These are phyloP conservation scores for Inga laurina DNA, from an alignment of 306 rosid species.

Conservation along the genomic window DNA sequence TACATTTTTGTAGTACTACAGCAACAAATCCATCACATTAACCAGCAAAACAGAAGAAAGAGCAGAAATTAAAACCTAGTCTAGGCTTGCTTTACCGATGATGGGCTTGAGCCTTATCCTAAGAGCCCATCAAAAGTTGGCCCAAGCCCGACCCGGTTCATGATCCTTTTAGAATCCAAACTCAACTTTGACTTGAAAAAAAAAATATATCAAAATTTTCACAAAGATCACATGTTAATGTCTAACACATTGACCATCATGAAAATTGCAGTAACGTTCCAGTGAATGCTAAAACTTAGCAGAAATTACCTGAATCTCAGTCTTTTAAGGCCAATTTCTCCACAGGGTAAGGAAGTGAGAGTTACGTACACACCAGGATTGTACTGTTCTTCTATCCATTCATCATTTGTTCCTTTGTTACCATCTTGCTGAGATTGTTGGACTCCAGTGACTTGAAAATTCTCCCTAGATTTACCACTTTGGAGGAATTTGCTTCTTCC, in stretches of 20 bases:
- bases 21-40: not conserved
- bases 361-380: constrained; percentile 80
- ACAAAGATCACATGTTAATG: no score
- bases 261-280: not conserved
- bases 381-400: constrained; percentile 78
- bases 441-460: constrained; percentile 26
- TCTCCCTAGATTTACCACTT: constrained; percentile 33
- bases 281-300: not conserved
- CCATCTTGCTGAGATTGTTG: constrained; percentile 46
- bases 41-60: not conserved
- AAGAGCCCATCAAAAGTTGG: not conserved
- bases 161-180: not conserved
- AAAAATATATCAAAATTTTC: not conserved
- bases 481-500: constrained; percentile 45
- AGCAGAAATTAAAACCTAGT: not conserved
- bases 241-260: no score
- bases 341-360: constrained; percentile 59
- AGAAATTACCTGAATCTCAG: constrained; percentile 74
- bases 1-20: not conserved
- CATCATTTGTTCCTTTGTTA: constrained; percentile 41
- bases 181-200: not conserved
- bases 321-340: constrained; percentile 69
- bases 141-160: not conserved
- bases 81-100: not conserved
- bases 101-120: not conserved